Evolutionary conservation across 495 filamentous ascomycete species (phyloP), one percentile per base, ranked within the genome.

Genomic region (Parmelia sp.): DNA sequence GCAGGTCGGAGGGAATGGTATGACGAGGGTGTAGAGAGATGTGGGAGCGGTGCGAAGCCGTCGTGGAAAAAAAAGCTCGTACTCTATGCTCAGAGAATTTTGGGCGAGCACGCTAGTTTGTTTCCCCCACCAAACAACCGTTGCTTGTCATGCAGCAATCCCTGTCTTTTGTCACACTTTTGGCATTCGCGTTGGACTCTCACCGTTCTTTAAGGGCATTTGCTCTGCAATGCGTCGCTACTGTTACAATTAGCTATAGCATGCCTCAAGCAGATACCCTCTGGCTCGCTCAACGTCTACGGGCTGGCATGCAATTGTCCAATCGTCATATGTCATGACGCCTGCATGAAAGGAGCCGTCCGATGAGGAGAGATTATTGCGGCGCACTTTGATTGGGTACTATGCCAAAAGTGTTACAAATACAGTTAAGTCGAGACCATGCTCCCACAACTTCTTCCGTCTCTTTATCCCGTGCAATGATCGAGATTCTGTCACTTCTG

Each of bases 401-500:
- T 7, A 55, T 21, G 29, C 17, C 14, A 35, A n/a, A 6, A 33
- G 21, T n/a, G 29, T 33, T 55, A 33, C 15, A 33, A 21, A 33
- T 12, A 19, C 21, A 17, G 27, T 31, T 11, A 27, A 42, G 23
- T 56, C 37, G 23, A 36, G 14, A 11, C 11, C 17, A 55, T 35
- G 39, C 37, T 3, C 57, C 17, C 49, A 47, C 42, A 2, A 23
- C 5, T 57, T 27, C 40, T 11, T 40, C 29, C 37, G 21, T 42
- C 23, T 33, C 19, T 29, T 29, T 19, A 27, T 56, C 23, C 51
- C 35, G 21, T 51, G 33, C 40, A 57, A 19, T 5, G 4, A 47
- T 39, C 36, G 40, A 37, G 39, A 37, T 58, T 17, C 9, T n/a
- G 61, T 66, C 74, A 83, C 69, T 80, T 76, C 53, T 77, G 75